Base-by-base conservation (phyloP, 1,284 basidiomycete genomes). In the Coriolopsis trogii region DNA sequence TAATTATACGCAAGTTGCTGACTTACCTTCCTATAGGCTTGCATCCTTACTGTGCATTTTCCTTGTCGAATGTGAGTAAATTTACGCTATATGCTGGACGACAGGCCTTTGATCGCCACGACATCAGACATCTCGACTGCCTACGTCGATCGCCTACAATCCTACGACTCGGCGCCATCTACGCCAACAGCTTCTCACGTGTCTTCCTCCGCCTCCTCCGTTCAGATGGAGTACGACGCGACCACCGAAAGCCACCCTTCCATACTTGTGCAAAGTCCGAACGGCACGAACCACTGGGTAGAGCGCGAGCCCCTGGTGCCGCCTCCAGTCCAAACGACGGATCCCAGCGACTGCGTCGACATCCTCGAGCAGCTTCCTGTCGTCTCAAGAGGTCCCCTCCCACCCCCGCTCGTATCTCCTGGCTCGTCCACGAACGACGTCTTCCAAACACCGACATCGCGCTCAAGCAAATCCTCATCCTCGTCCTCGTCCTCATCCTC, bases 11-110 rank as follows among this genome's bases (percentile, higher is more conserved):
- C 6, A 6, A 28, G 6, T n/a, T 41, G 4, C 18, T 12, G 5
- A 12, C 3, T 28, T 16, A 20, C 3, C 23, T 6, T 20, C 13
- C 8, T 15, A 20, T 54, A 90, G 89, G 15, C 68, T 91, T 13
- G 69, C 67, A 21, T 86, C 88, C 0, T 66, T 91, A 8, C 67
- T 91, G 29, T 61, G 74, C 12, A 91, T 91, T 41, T 91, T 91
- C 66, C 67, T 89, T 8, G 69, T 91, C 26, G 89, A 91, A 80
- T 91, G 89, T 85, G 64, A 39, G 85, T 72, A 4, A 3, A 31
- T n/a, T 8, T 4, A n/a, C 13, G 15, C 12, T 25, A 3, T 25
- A 2, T 13, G 12, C 16, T 28, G 28, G 23, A 16, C 39, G 20
- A 20, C 4, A 29, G 12, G 12, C 3, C 9, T 7, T 28, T n/a